Conservation (phyloP, 352 stramenopile genomes). For the Phytophthora meadii region DNA sequence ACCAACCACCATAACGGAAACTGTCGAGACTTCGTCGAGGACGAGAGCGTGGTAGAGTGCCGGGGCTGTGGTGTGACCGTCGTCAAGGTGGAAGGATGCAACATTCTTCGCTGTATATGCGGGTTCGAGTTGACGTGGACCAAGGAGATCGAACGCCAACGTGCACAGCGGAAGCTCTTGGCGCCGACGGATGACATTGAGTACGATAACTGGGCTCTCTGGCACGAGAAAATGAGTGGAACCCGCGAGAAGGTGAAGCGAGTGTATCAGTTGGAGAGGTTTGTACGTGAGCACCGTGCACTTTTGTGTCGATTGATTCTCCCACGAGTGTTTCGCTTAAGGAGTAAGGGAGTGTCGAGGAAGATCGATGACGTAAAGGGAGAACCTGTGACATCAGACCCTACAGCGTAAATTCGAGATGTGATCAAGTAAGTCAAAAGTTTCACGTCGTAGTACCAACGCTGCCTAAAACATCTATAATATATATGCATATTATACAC, state of each 20-base stretch:
- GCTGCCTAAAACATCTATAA: too few species aligned
- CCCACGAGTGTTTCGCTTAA: conserved; percentile 21
- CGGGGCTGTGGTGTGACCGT: conserved; percentile 61
- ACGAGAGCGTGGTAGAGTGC: conserved; percentile 61
- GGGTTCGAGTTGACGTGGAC: conserved; percentile 61
- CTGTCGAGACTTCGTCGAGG: conserved; percentile 65
- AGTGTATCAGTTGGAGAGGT: too few species aligned
- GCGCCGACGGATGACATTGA: conserved; percentile 36
- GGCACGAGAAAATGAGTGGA: conserved; percentile 29
- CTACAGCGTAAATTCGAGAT: too few species aligned
- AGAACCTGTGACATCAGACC: too few species aligned
- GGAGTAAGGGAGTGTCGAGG: too few species aligned
- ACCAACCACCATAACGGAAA: conserved; percentile 49
- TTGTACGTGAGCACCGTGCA: conserved; percentile 42
- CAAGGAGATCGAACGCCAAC: conserved; percentile 54
- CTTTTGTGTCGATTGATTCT: conserved; percentile 41
- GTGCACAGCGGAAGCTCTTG: conserved; percentile 55
- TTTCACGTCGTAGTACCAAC: too few species aligned
- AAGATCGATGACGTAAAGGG: too few species aligned
- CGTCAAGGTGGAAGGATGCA: conserved; percentile 71
- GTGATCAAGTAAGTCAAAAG: too few species aligned
- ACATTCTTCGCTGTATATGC: conserved; percentile 58
- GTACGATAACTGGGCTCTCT: conserved; percentile 42
- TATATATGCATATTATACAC: too few species aligned
- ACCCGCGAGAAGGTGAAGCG: conserved; percentile 35